Evolutionary conservation across 768 basidiomycete genomes (phyloP), one percentile per base, ranked within the genome.

Genomic region (Pisolithus orientalis): DNA sequence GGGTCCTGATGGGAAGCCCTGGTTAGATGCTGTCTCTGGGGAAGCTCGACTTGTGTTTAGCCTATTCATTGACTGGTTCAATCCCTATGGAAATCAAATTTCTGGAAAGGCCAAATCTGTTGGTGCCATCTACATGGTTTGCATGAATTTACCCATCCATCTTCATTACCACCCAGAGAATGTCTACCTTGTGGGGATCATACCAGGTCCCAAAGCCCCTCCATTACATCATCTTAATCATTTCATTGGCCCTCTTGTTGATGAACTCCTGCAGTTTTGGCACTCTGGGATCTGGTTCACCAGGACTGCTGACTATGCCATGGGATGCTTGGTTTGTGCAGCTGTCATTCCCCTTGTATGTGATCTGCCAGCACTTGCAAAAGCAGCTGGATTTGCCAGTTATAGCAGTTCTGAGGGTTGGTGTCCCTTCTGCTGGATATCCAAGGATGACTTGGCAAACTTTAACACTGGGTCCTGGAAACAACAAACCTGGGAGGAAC

Each of bases 31-130:
- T 59, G 31, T 4, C 52, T 2, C 50, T 42, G 5, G 25, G 17
- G 45, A 68, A 29, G 57, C 55, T 1, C 46, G 60, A 53, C 53
- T 67, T 1, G 52, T 61, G 1, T 71, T 69, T 60, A 58, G 60
- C 8, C 25, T 69, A 6, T 71, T 64, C 54, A 55, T 69, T 50
- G 68, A 72, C 50, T 71, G 69, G 69, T 71, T 70, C 50, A 72
- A 72, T 62, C 69, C 66, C 2, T 67, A 55, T 39, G 53, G 57
- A 6, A 70, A 67, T 38, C 68, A 70, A 51, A 65, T 62, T 53
- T 63, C 66, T 50, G 67, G 67, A 14, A 61, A 66, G 42, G 52
- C 39, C 1, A 58, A 42, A 6, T 64, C 62, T 1, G 47, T 57
- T 27, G 65, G 67, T 2, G 58, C 58, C 2, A 63, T 75, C 3